phyloP scores from a whole-genome alignment of 345 rosid species.

The Tarenaya hassleriana region DNA sequence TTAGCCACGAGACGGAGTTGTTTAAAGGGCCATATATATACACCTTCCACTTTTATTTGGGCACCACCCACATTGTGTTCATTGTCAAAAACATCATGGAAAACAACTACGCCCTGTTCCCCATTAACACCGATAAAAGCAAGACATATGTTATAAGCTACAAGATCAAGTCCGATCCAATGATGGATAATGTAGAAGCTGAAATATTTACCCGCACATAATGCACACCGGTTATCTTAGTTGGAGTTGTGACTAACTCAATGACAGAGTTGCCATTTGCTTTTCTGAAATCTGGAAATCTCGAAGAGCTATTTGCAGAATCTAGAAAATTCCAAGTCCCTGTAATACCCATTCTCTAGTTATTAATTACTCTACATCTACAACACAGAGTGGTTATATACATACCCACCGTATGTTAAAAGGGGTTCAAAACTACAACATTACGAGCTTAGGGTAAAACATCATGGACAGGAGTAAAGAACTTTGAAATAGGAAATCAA shows the following conservation, averaged over 20 bases:
- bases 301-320: slow-evolving; percentile 70
- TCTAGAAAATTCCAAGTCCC: slow-evolving; percentile 87
- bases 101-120: slow-evolving; percentile 86
- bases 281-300: slow-evolving; percentile 73
- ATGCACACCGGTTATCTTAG: slow-evolving; percentile 90
- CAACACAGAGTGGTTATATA: too few species aligned
- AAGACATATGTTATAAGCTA: slow-evolving; percentile 7
- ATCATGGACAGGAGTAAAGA: not conserved
- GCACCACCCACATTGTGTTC: slow-evolving; percentile 90
- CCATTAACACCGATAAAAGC: slow-evolving; percentile 14
- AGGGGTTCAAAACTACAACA: too few species aligned
- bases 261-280: slow-evolving; percentile 70
- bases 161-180: not conserved
- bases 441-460: too few species aligned
- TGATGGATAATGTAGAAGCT: not conserved
- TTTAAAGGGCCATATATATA: slow-evolving; percentile 98
- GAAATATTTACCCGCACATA: slow-evolving; percentile 68
- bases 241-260: slow-evolving; percentile 77
- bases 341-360: slow-evolving; percentile 28
- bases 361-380: too few species aligned
- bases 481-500: slow-evolving; percentile 1
- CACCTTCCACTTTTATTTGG: slow-evolving; percentile 94
- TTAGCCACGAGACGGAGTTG: slow-evolving; percentile 93
- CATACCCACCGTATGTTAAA: too few species aligned
- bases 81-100: slow-evolving; percentile 89